These are phyloP conservation scores for Ogataea wickerhamii DNA, from an alignment of 805 yeast genomes.

Conservation along the genomic window DNA sequence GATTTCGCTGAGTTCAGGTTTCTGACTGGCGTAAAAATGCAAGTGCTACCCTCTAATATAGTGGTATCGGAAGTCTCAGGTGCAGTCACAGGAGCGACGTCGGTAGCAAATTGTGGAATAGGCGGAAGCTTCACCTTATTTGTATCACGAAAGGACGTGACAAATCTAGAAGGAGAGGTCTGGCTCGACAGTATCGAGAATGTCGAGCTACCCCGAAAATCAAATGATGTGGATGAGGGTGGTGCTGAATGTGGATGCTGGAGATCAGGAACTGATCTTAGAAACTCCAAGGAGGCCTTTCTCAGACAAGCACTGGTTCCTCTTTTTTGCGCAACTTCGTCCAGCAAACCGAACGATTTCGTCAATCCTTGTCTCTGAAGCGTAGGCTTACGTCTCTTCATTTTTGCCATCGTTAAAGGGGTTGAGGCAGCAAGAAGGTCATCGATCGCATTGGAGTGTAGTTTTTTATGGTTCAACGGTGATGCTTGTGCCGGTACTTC, in stretches of 20 bases:
- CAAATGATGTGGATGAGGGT: constrained; percentile 16
- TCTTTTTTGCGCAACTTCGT: constrained; percentile 26
- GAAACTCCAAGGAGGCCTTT: constrained; percentile 23
- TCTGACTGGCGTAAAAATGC: constrained; percentile 15
- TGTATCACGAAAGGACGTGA: constrained; percentile 10
- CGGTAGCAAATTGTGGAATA: constrained; percentile 22
- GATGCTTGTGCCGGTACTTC: constrained; percentile 3
- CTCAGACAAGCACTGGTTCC: constrained; percentile 28
- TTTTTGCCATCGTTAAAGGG: constrained; percentile 17
- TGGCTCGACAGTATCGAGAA: constrained; percentile 13
- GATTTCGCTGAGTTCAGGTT: neutral
- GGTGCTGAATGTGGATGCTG: constrained; percentile 21
- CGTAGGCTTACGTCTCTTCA: neutral
- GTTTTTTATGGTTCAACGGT: constrained; percentile 20
- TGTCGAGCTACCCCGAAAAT: neutral
- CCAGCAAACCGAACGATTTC: constrained; percentile 20
- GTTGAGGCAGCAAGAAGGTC: constrained; percentile 37
- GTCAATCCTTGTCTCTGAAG: constrained; percentile 2
- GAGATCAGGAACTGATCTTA: constrained; percentile 15
- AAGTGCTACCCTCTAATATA: constrained; percentile 11
- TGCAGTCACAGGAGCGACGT: neutral
- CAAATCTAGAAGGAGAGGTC: constrained; percentile 31
- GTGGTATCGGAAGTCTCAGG: constrained; percentile 13
- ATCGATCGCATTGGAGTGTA: constrained; percentile 26
- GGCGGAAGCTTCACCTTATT: constrained; percentile 28